Evolutionary conservation across 768 basidiomycete genomes (phyloP), one percentile per base, ranked within the genome.

Genomic region (Myochromella boudieri): DNA sequence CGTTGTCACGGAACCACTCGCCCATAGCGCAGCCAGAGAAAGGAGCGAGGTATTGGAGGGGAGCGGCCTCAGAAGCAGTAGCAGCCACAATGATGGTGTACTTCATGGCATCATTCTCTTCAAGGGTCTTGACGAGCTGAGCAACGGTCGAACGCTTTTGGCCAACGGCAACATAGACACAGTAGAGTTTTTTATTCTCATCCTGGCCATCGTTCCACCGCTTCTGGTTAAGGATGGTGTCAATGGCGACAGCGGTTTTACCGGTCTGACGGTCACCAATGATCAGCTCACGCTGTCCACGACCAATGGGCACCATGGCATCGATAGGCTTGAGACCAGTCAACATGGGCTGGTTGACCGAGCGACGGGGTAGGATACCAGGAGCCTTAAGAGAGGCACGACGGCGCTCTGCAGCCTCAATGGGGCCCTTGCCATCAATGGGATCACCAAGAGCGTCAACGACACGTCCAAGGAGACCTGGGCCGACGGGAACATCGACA

Each of bases 1-100:
- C 95, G 70, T 99, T 99, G 76, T 99, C 97, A 75, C 93, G 91
- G 97, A 99, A 99, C 95, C 95, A 99, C 77, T 99, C 97, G 69
- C 97, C 97, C 94, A 99, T 99, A 63, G 97, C 97, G 73, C 93
- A 95, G 55, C 97, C 97, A 58, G 97, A 95, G 92, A 99, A 99
- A 58, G 97, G 97, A 62, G 97, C 97, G 61, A 99, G 90, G 76
- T 97, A 99, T 69, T 99, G 97, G 47, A 99, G 81, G 59, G 97
- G 97, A 59, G 97, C 97, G 61, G 97, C 97, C 77, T 99, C 97
- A 21, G 95, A 97, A 47, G 97, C 97, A 49, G 97, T 99, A 58
- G 97, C 97, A 60, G 97, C 97, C 61, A 99, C 97, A 59, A 99
- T 93, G 77, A 99, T 95, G 47, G 94, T 82, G 80, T 99, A 99